Conservation (phyloP, 306 rosid species). For the Argentina anserina region DNA sequence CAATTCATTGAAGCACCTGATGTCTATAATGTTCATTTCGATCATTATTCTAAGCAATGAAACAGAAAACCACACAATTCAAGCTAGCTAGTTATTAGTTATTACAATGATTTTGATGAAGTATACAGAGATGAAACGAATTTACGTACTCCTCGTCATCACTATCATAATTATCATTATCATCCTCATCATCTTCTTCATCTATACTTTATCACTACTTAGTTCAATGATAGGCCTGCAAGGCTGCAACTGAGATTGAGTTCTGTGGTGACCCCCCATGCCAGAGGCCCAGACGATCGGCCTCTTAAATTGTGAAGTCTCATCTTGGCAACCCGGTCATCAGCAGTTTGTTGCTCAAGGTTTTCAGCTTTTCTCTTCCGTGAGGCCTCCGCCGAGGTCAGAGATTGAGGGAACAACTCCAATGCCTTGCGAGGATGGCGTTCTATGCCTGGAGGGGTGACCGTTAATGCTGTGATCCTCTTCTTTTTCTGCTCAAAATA, state of each 20-base stretch:
- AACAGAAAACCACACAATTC: not conserved
- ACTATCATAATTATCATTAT: too few relatives aligned
- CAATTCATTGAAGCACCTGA: too few relatives aligned
- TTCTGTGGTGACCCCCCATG: not conserved
- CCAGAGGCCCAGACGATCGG: too few relatives aligned
- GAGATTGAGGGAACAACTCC: not conserved
- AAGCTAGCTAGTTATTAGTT: not conserved
- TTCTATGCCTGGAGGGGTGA: not conserved
- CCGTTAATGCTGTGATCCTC: not conserved
- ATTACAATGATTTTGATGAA: not conserved
- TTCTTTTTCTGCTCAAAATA: not conserved
- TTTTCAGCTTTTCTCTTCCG: not conserved
- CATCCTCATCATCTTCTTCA: not conserved
- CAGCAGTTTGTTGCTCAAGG: not conserved
- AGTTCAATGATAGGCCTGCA: not conserved
- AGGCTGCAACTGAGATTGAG: not conserved
- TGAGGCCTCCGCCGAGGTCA: not conserved
- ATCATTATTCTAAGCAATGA: not conserved
- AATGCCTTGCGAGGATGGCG: not conserved
- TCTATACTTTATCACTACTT: not conserved
- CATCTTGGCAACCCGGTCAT: not conserved
- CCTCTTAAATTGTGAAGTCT: not conserved
- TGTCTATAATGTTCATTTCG: too few relatives aligned
- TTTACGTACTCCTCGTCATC: not conserved
- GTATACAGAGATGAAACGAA: not conserved